Evolutionary conservation across 768 basidiomycete genomes (phyloP).

Genomic region (Crucibulum laeve): DNA sequence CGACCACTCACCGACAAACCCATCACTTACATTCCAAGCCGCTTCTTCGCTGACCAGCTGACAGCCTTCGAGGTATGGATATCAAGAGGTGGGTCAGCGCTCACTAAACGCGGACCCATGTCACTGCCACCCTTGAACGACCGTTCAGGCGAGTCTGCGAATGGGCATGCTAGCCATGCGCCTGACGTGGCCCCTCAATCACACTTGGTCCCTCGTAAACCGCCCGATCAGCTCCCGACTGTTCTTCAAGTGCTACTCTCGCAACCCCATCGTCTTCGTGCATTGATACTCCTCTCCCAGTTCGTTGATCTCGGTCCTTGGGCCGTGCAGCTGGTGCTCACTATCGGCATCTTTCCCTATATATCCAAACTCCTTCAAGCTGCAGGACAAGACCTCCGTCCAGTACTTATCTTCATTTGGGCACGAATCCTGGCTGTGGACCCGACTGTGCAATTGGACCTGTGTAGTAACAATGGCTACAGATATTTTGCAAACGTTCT

Average conservation of each 20-base stretch:
- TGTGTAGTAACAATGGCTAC: conserved; percentile 80
- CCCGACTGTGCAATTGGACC: conserved; percentile 83
- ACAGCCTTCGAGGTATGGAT: conserved; percentile 99
- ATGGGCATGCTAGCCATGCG: conserved; percentile 2
- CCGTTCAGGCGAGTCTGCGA: conserved; percentile 10
- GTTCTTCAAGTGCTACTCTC: conserved; percentile 96
- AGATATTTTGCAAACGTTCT: conserved; percentile 83
- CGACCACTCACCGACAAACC: conserved; percentile 34
- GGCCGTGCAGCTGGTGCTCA: conserved; percentile 94
- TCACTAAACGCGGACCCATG: conserved; percentile 72
- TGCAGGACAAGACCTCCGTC: conserved; percentile 90
- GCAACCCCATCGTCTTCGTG: conserved; percentile 91
- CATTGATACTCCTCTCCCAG: conserved; percentile 92
- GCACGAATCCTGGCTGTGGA: conserved; percentile 97
- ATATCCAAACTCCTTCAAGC: conserved; percentile 96
- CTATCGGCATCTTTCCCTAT: conserved; percentile 98
- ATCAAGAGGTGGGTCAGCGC: conserved; percentile 83
- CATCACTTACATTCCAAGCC: conserved; percentile 77
- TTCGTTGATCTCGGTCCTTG: conserved; percentile 98
- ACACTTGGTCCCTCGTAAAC: conserved; percentile 79
- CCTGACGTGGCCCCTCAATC: conserved; percentile 20
- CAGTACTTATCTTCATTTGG: conserved; percentile 99
- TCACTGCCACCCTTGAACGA: conserved; percentile 56
- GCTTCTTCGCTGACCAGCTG: conserved; percentile 94
- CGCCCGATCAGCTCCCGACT: conserved; percentile 96